Conservation (phyloP, 805 yeast species). For the Groenewaldozyma tartarivorans region DNA sequence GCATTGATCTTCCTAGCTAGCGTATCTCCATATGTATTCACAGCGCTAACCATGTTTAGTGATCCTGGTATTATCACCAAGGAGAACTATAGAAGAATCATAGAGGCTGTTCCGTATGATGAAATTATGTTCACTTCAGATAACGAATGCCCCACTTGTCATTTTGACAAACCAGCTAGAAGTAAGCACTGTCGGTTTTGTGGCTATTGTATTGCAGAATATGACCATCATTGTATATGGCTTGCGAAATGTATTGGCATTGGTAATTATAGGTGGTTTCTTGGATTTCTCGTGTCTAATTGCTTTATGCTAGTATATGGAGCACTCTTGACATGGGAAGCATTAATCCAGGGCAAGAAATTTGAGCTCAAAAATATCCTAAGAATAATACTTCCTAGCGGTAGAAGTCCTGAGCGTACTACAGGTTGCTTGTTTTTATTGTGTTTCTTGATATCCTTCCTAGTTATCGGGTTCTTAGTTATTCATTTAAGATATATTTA, state of each 20-base stretch:
- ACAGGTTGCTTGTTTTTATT: slow-evolving; percentile 36
- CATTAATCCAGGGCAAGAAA: neutral
- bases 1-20: slow-evolving; percentile 15
- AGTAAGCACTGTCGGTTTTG: slow-evolving; percentile 53
- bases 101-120: slow-evolving; percentile 33
- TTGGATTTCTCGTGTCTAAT: slow-evolving; percentile 45
- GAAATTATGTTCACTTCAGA: slow-evolving; percentile 43
- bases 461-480: slow-evolving; percentile 36
- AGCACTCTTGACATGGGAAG: slow-evolving; percentile 22
- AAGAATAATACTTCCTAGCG: neutral
- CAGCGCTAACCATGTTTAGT: slow-evolving; percentile 24
- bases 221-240: slow-evolving; percentile 59
- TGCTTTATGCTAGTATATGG: slow-evolving; percentile 37
- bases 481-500: slow-evolving; percentile 43
- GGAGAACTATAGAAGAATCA: slow-evolving; percentile 19
- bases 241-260: slow-evolving; percentile 52
- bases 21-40: slow-evolving; percentile 18
- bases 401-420: slow-evolving; percentile 4
- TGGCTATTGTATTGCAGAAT: slow-evolving; percentile 36
- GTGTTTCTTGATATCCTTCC: slow-evolving; percentile 34
- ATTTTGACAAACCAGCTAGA: slow-evolving; percentile 42
- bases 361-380: too few relatives aligned
- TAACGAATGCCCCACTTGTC: slow-evolving; percentile 41
- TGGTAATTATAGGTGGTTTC: slow-evolving; percentile 53
- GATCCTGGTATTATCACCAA: slow-evolving; percentile 31